phyloP scores from a whole-genome alignment of 257 asterid genomes.

The Lycium barbarum region DNA sequence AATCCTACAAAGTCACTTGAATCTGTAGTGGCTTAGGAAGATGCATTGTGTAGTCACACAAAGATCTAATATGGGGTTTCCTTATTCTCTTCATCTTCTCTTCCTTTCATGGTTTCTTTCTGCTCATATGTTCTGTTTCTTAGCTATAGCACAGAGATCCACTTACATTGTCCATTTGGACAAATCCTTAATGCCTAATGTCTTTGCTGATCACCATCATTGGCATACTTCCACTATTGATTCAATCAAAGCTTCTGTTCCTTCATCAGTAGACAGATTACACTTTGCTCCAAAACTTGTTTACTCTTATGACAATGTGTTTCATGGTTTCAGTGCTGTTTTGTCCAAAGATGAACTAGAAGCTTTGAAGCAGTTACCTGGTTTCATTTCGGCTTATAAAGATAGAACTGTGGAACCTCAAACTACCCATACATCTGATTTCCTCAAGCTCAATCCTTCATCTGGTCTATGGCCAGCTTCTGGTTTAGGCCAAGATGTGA shows the following conservation, averaged over 20 bases:
- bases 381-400: neutral
- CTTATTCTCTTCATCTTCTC: neutral
- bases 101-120: neutral
- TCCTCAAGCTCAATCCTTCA: slow-evolving; percentile 35
- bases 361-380: neutral
- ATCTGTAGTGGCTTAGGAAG: neutral
- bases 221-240: neutral
- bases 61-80: neutral
- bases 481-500: slow-evolving; percentile 34
- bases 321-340: slow-evolving; percentile 8
- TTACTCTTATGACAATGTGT: neutral
- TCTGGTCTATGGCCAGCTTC: slow-evolving; percentile 42
- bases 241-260: neutral
- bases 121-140: neutral
- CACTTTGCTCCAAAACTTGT: slow-evolving; percentile 5
- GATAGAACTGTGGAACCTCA: neutral
- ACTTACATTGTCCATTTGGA: slow-evolving; percentile 15
- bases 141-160: neutral
- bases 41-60: neutral
- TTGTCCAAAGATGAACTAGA: neutral
- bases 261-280: neutral
- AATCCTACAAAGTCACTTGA: neutral
- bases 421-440: slow-evolving; percentile 35
- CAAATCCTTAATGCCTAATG: neutral
- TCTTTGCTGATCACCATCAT: neutral